Conservation (phyloP, 225 moss, liverwort and hornwort genomes). For the Physcomitrellopsis africana region DNA sequence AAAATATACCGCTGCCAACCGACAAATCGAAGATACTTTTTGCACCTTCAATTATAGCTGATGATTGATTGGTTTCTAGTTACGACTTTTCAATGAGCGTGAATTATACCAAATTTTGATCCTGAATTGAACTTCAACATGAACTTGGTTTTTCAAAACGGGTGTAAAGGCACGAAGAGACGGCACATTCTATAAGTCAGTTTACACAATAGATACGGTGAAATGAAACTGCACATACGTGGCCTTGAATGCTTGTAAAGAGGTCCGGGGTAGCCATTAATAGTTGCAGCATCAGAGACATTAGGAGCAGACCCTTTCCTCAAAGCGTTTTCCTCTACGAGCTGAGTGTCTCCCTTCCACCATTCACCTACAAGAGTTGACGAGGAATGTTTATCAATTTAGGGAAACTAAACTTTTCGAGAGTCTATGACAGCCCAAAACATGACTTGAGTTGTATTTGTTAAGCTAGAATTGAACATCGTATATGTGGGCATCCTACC, state of each 20-base stretch:
- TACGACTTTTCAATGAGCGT: too few relatives aligned
- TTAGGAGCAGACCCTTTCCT: slow-evolving; percentile 47
- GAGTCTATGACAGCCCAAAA: neutral
- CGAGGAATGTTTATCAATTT: neutral
- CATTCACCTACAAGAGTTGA: slow-evolving; percentile 61
- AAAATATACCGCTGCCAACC: neutral
- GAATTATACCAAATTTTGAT: too few relatives aligned
- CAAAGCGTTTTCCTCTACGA: slow-evolving; percentile 46
- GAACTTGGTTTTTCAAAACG: too few relatives aligned
- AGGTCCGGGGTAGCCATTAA: slow-evolving; percentile 60
- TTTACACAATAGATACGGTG: neutral
- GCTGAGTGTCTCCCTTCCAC: slow-evolving; percentile 65
- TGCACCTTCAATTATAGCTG: too few relatives aligned
- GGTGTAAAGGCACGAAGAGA: neutral
- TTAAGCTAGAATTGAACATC: neutral
- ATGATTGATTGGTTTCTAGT: neutral
- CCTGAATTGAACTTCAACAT: too few relatives aligned
- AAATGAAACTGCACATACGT: slow-evolving; percentile 30
- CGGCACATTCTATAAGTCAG: neutral
- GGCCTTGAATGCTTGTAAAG: slow-evolving; percentile 41
- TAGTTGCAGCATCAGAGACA: slow-evolving; percentile 53
- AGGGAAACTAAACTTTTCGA: neutral
- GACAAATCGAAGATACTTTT: too few relatives aligned
- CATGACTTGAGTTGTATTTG: slow-evolving; percentile 1
- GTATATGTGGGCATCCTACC: neutral